These are phyloP conservation scores for Coniochaeta sp. DNA, from an alignment of 2,329 filamentous ascomycete species.

Conservation along the genomic window DNA sequence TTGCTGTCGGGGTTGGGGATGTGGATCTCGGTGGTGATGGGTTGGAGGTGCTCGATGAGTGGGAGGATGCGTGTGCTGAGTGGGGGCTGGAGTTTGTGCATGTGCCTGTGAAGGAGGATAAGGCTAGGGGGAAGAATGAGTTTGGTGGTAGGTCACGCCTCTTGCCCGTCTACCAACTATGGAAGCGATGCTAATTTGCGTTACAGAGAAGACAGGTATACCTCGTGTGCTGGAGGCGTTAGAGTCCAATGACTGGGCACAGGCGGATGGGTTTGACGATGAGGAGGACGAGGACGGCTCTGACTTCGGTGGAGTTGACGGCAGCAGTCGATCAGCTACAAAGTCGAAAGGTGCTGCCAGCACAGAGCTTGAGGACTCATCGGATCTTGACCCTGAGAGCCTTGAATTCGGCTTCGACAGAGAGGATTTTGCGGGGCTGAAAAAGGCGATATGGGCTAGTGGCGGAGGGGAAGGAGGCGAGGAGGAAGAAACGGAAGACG, in stretches of 20 bases:
- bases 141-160: constrained; percentile 42
- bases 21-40: constrained; percentile 5
- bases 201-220: constrained; percentile 49
- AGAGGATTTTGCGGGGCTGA: constrained; percentile 44
- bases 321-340: constrained; percentile 15
- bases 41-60: constrained; percentile 41
- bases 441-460: constrained; percentile 41
- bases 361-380: background rate
- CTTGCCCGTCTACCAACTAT: background rate
- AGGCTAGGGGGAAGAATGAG: constrained; percentile 37
- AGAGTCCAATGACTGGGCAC: constrained; percentile 58
- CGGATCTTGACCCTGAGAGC: constrained; percentile 33
- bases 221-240: constrained; percentile 53
- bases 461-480: constrained; percentile 15
- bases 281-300: constrained; percentile 19
- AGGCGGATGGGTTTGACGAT: constrained; percentile 6
- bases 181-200: constrained; percentile 10
- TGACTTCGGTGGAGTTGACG: constrained; percentile 20
- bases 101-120: constrained; percentile 11
- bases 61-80: constrained; percentile 53
- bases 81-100: constrained; percentile 57
- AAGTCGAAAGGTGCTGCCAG: constrained; percentile 5
- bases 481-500: constrained; percentile 29
- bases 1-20: constrained; percentile 48
- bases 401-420: constrained; percentile 45